Evolutionary conservation across 257 asterid genomes (phyloP).

Genomic region (Lycium ferocissimum): DNA sequence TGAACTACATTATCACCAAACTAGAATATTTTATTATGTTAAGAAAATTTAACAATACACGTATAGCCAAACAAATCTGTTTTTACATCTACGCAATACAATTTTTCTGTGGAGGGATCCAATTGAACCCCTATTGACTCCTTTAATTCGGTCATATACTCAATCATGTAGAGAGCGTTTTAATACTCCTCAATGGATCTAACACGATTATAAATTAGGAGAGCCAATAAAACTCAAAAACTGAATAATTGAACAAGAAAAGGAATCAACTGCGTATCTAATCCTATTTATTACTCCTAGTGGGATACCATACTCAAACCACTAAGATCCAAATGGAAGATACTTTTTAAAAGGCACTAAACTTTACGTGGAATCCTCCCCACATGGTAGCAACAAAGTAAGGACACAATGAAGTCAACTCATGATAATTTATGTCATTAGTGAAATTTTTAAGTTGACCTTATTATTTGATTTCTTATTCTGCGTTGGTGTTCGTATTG

Average conservation of each 20-base stretch:
- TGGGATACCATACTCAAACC: constrained; percentile 17
- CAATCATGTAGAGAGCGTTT: too few relatives aligned
- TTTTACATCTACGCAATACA: not conserved
- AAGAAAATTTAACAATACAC: too few relatives aligned
- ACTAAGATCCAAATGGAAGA: not conserved
- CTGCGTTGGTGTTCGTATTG: not conserved
- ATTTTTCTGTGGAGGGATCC: not conserved
- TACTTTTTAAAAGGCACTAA: constrained; percentile 20
- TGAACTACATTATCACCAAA: not conserved
- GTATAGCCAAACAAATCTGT: not conserved
- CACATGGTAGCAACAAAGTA: constrained; percentile 19
- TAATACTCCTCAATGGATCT: too few relatives aligned
- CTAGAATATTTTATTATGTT: too few relatives aligned
- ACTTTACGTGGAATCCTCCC: constrained; percentile 14
- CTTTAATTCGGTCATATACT: not conserved
- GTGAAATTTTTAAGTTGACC: not conserved
- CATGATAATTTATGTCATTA: not conserved
- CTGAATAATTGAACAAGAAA: not conserved
- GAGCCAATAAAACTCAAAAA: not conserved
- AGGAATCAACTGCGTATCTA: not conserved
- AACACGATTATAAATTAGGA: not conserved
- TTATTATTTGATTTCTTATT: not conserved
- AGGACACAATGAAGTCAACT: constrained; percentile 11
- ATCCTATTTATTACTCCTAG: not conserved
- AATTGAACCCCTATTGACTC: not conserved